Evolutionary conservation across 768 basidiomycete genomes (phyloP).

Genomic region (Epithele typhae): DNA sequence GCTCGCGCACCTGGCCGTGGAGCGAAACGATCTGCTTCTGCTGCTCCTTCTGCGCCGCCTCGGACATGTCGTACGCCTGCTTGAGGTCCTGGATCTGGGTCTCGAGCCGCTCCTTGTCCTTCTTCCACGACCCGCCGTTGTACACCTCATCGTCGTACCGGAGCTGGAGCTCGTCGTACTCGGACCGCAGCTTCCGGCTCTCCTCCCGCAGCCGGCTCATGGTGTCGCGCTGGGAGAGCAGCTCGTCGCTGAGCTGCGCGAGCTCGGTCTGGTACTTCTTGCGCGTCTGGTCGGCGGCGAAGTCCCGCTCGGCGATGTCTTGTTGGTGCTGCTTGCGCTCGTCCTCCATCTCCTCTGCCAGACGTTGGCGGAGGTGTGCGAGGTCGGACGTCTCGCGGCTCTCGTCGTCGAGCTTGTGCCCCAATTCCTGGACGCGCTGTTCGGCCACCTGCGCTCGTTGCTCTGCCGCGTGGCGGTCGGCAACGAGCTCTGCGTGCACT

Average conservation of each 20-base stretch:
- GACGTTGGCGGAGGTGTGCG: slow-evolving; percentile 56
- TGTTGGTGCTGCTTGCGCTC: slow-evolving; percentile 76
- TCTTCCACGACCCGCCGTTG: slow-evolving; percentile 77
- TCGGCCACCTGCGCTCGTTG: slow-evolving; percentile 48
- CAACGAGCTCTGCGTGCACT: slow-evolving; percentile 42
- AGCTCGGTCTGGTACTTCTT: slow-evolving; percentile 86
- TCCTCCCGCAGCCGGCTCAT: slow-evolving; percentile 78
- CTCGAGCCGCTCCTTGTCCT: slow-evolving; percentile 84
- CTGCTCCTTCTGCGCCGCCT: slow-evolving; percentile 70
- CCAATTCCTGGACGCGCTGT: slow-evolving; percentile 51
- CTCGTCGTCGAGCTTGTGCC: slow-evolving; percentile 61
- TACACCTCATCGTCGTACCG: slow-evolving; percentile 76
- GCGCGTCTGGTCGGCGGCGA: slow-evolving; percentile 72
- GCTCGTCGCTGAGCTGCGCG: slow-evolving; percentile 76
- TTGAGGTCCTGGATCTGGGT: slow-evolving; percentile 74
- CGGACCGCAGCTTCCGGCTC: slow-evolving; percentile 70
- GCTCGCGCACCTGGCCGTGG: slow-evolving; percentile 82
- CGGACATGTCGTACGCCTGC: slow-evolving; percentile 71
- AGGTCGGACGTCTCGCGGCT: slow-evolving; percentile 64
- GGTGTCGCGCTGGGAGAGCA: slow-evolving; percentile 73
- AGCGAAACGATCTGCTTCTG: slow-evolving; percentile 80
- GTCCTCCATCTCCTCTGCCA: slow-evolving; percentile 75
- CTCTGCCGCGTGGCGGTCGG: slow-evolving; percentile 50
- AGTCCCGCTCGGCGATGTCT: slow-evolving; percentile 76
- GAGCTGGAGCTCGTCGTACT: slow-evolving; percentile 71